Base-by-base conservation (phyloP, 2,329 filamentous ascomycete genomes). In the Exophiala spinifera region DNA sequence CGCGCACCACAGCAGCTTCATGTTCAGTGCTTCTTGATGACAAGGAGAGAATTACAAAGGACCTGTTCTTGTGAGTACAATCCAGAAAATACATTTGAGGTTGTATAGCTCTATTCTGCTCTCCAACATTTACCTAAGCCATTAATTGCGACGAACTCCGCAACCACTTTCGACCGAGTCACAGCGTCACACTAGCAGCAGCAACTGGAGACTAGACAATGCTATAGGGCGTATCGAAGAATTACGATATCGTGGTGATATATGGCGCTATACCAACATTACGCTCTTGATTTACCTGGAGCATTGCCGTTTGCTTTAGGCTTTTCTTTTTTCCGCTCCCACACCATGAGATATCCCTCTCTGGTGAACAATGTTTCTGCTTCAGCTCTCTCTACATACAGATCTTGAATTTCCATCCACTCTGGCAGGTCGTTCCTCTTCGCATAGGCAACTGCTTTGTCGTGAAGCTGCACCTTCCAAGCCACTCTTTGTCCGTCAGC, bases 331-430 rank as follows among this genome's bases (percentile, higher is more conserved):
- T 91, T 82, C 70, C 88, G 80, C 76, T 97, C 94, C 94, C 94
- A 97, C 42, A 99, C 84, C 81, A 97, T 95, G 55, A 97, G 74
- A 76, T 97, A 97, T 52, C 88, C 88, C 79, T 99, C 94, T 49
- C 92, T 90, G 0, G 95, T 87, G 67, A 96, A 95, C 61, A 99
- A 70, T 64, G 95, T 81, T 76, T 99, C 92, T 60, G 83, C 88
- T 72, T 92, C 87, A 17, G 94, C 88, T 71, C 86, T 86, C 68
- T 96, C 89, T 5, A 99, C 92, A 69, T 87, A 96, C 62, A 99
- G 70, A 74, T 99, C 94, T 75, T 99, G 94, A 52, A 91, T 87
- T 55, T 95, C 88, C 49, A 95, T 83, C 94, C 94, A 99, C 69
- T 95, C 88, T 31, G 88, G 87, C 19, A 65, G 51, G 49, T 62